phyloP scores from a whole-genome alignment of 768 basidiomycete genomes.

The Lactarius quietus region DNA sequence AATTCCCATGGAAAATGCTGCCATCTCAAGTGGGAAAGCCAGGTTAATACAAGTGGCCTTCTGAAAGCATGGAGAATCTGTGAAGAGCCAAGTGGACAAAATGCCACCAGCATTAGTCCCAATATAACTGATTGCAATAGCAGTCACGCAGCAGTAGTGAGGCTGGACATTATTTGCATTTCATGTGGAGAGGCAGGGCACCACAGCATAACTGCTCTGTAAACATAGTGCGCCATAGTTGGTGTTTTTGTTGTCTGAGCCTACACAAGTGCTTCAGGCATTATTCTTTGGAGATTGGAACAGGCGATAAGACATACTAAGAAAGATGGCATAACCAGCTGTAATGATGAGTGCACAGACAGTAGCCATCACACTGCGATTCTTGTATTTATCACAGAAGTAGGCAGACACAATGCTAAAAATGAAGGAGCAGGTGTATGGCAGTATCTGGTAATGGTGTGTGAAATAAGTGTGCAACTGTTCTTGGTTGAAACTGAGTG shows the following conservation, averaged over 20 bases:
- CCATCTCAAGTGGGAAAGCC: conserved; percentile 13
- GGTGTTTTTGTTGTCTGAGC: conserved; percentile 24
- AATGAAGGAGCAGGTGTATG: conserved; percentile 15
- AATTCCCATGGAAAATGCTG: neutral
- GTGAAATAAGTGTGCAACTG: conserved; percentile 9
- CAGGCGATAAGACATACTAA: conserved; percentile 4
- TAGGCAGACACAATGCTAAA: conserved; percentile 8
- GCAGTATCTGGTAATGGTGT: conserved; percentile 30
- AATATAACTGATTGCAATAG: conserved; percentile 30
- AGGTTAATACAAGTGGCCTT: conserved; percentile 14
- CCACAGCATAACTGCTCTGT: conserved; percentile 31
- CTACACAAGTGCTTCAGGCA: conserved; percentile 1
- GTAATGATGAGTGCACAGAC: conserved; percentile 12
- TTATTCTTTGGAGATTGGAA: neutral
- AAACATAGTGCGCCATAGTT: conserved; percentile 32
- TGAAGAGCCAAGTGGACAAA: conserved; percentile 6
- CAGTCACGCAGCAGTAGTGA: conserved; percentile 15
- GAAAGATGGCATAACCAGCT: conserved; percentile 19
- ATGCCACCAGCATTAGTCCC: conserved; percentile 20
- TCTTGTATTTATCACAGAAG: conserved; percentile 14
- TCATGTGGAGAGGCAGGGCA: conserved; percentile 29
- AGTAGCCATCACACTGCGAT: conserved; percentile 15
- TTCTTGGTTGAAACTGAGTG: neutral
- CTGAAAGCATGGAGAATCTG: conserved; percentile 9
- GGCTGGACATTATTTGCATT: conserved; percentile 34